Base-by-base conservation (phyloP, 495 filamentous ascomycete genomes). In the Aspergillus affinis region DNA sequence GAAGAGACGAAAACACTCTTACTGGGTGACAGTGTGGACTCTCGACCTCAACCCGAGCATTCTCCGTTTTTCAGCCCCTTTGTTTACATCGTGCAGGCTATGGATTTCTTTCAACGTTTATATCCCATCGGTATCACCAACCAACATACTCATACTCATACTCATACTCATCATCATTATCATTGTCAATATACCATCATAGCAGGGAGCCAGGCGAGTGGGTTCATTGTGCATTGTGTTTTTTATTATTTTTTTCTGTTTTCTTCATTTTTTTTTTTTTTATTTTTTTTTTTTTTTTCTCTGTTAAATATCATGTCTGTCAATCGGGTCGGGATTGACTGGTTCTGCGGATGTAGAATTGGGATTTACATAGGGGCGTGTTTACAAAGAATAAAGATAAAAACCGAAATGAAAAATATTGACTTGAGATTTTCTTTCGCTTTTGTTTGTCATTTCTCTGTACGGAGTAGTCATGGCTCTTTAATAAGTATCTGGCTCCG, bases 131-230 rank as follows among this genome's bases (percentile, higher is more conserved):
- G 65, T 62, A 68, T 67, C 61, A 41, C 12, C 36, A 41, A 41
- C 12, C 36, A 41, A 41, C 36, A 41, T 41, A 41, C 36, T 41
- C 36, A 41, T 41, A 32, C 29, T 59, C 36, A 41, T 41, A 41
- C 36, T 41, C 36, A 41, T 41, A 32, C 29, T 59, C 57, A 65
- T 61, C 58, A 54, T 54, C 58, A 59, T 65, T 36, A 60, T 61
- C 48, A 65, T 65, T 59, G 60, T 65, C 62, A 61, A 68, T 68
- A 68, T 68, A 68, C 65, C 65, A 68, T 65, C 65, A 65, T 68
- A 68, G 65, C 65, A 68, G 62, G 65, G 65, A 61, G 65, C 64
- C 60, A 65, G 68, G 68, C 68, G 65, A 71, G 68, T 65, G 61
- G 64, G 64, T 63, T 63, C 49, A 64, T 53, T 48, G 50, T 54